These are phyloP conservation scores for Chloropicon primus DNA, from an alignment of 139 green algal species.

Conservation along the genomic window DNA sequence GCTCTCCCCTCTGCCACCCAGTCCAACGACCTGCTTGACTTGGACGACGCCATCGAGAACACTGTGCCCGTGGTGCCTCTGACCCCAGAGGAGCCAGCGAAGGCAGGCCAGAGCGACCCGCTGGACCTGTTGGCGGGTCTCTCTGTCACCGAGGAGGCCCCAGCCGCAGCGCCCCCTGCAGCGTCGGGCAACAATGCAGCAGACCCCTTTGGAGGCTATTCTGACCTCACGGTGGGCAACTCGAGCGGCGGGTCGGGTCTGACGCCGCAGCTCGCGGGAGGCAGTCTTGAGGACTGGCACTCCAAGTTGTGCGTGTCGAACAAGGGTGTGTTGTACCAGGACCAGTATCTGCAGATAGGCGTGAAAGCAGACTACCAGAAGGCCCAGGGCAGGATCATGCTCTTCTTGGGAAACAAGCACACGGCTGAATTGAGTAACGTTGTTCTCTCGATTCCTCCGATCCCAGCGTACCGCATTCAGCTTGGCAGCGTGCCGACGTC, in stretches of 20 bases:
- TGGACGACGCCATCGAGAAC: conserved; percentile 4
- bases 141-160: neutral
- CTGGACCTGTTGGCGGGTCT: neutral
- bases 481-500: conserved; percentile 22
- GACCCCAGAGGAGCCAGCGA: neutral
- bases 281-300: conserved; percentile 48
- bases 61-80: neutral
- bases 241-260: too few species aligned
- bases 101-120: neutral
- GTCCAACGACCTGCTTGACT: neutral
- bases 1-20: too few species aligned
- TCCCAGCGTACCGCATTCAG: conserved; percentile 29
- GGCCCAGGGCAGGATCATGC: conserved; percentile 16
- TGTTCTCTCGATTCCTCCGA: conserved; percentile 19
- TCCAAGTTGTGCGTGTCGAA: conserved; percentile 27
- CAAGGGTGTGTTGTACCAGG: conserved; percentile 87
- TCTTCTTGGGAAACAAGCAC: conserved; percentile 7
- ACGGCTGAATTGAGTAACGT: conserved; percentile 18
- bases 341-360: conserved; percentile 77
- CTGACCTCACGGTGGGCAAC: neutral
- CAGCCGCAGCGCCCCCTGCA: too few species aligned
- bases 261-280: neutral
- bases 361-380: conserved; percentile 57
- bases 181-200: neutral
- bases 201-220: neutral